Evolutionary conservation across 768 basidiomycete genomes (phyloP).

Genomic region (Trametes cubensis): DNA sequence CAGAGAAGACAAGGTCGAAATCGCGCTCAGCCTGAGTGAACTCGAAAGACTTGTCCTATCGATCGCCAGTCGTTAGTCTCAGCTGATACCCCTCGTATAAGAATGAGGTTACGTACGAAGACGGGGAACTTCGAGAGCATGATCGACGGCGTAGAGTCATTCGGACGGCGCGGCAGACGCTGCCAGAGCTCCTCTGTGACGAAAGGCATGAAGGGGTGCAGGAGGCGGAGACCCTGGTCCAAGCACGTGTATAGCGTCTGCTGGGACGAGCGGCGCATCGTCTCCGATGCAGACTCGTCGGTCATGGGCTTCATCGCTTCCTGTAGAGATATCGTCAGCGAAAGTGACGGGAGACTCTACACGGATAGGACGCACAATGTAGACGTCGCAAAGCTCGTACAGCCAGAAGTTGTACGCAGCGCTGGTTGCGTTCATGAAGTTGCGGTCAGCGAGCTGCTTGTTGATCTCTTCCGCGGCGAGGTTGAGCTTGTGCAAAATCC

Average conservation of each 20-base stretch:
- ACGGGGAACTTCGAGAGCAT: conserved; percentile 88
- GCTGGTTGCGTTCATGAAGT: conserved; percentile 91
- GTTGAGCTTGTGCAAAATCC: conserved; percentile 96
- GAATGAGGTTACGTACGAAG: conserved; percentile 52
- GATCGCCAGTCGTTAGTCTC: background rate
- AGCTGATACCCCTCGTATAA: background rate
- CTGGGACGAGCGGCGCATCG: conserved; percentile 79
- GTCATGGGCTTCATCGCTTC: conserved; percentile 99
- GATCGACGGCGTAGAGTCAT: conserved; percentile 82
- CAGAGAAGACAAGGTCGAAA: conserved; percentile 84
- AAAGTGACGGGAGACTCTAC: conserved; percentile 1
- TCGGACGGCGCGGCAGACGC: conserved; percentile 82
- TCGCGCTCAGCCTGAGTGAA: conserved; percentile 76
- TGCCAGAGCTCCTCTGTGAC: conserved; percentile 99
- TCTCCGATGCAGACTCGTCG: conserved; percentile 67
- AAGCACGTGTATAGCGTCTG: conserved; percentile 96
- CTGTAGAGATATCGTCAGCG: conserved; percentile 42
- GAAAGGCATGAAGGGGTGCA: conserved; percentile 99
- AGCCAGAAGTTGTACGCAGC: conserved; percentile 94
- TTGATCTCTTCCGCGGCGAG: conserved; percentile 78
- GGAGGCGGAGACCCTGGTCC: conserved; percentile 83
- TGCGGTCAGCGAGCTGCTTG: conserved; percentile 70
- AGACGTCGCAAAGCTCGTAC: conserved; percentile 98
- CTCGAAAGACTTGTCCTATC: conserved; percentile 59
- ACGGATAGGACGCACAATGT: conserved; percentile 68